Evolutionary conservation across 176 grass and related monocot species (phyloP), one percentile per base, ranked within the genome.

Genomic region (Miscanthus lutarioriparius): DNA sequence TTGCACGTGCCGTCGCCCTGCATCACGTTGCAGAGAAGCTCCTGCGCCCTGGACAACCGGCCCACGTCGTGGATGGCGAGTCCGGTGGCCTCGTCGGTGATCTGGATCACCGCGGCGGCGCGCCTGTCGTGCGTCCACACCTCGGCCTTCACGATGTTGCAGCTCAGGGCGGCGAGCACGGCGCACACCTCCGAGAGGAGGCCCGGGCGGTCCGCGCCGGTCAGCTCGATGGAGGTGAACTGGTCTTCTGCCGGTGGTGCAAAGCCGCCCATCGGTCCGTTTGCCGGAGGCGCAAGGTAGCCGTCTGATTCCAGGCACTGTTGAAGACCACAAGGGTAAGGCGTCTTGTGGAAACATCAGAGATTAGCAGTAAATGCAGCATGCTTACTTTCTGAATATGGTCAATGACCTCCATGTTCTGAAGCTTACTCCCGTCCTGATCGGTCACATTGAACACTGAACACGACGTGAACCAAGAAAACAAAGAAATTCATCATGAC

Each of bases 401-500:
- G 51, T 90, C 88, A 12, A 90, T 92, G 47, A 86, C 61, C 72
- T 85, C 70, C 62, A 9, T 82, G 51, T 88, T 72, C 48, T 70
- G 16, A 43, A 94, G 64, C 64, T 94, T 94, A 6, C 63, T 83
- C 49, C 92, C 92, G 9, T 90, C 81, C 38, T 71, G 80, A 87
- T 94, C 84, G 8, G 90, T 91, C 63, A 92, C 92, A 94, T 94
- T 91, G 80, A 94, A 94, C 41, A 92, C 92, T 94, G 89, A 87
- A 70, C 41, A 70, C 2, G 74, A 82, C 44, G 41, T 74, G 70
- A 87, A 63, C 45, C 69, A 79, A 75, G 17, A 89, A 77, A 70
- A 25, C 1, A 30, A 49, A 53, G 73, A 10, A 26, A 71, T 66
- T 77, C 67, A 70, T 51, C 1, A 5, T 9, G 38, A 70, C 58